Evolutionary conservation across 768 basidiomycete species (phyloP).

Genomic region (Collybia sordida): DNA sequence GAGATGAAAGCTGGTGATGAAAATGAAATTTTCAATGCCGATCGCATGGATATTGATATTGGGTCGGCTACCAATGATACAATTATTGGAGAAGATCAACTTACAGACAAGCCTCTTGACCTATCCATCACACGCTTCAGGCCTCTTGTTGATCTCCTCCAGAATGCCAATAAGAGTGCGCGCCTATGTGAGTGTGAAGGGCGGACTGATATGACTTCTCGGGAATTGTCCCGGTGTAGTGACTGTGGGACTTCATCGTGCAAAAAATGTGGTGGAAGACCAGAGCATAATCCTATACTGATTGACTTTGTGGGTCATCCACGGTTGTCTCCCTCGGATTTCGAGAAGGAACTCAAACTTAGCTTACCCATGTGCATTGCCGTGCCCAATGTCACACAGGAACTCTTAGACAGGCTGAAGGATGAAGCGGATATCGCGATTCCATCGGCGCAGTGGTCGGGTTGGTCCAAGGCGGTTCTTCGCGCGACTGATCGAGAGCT

Average conservation of each 20-base stretch:
- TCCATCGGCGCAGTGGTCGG: slow-evolving; percentile 57
- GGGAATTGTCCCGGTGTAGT: slow-evolving; percentile 62
- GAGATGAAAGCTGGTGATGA: slow-evolving; percentile 56
- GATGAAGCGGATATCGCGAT: slow-evolving; percentile 38
- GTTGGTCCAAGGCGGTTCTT: slow-evolving; percentile 69
- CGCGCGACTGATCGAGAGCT: slow-evolving; percentile 62
- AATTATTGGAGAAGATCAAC: slow-evolving; percentile 73
- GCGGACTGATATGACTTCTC: slow-evolving; percentile 69
- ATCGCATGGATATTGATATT: slow-evolving; percentile 51
- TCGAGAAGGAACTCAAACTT: slow-evolving; percentile 76
- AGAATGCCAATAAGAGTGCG: slow-evolving; percentile 64
- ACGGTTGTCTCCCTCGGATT: slow-evolving; percentile 71
- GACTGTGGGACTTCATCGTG: slow-evolving; percentile 84
- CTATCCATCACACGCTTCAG: slow-evolving; percentile 52
- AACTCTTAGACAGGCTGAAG: slow-evolving; percentile 53
- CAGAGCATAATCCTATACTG: slow-evolving; percentile 73
- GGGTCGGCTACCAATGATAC: slow-evolving; percentile 35
- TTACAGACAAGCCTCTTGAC: slow-evolving; percentile 65
- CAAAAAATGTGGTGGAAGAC: slow-evolving; percentile 84
- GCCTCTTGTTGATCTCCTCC: slow-evolving; percentile 56
- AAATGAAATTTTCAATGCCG: slow-evolving; percentile 26
- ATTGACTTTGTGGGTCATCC: slow-evolving; percentile 52
- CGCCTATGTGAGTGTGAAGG: slow-evolving; percentile 93
- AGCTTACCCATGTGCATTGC: slow-evolving; percentile 85
- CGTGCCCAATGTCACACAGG: slow-evolving; percentile 47